Conservation (phyloP, 495 filamentous ascomycete species). For the Tuber aestivum region DNA sequence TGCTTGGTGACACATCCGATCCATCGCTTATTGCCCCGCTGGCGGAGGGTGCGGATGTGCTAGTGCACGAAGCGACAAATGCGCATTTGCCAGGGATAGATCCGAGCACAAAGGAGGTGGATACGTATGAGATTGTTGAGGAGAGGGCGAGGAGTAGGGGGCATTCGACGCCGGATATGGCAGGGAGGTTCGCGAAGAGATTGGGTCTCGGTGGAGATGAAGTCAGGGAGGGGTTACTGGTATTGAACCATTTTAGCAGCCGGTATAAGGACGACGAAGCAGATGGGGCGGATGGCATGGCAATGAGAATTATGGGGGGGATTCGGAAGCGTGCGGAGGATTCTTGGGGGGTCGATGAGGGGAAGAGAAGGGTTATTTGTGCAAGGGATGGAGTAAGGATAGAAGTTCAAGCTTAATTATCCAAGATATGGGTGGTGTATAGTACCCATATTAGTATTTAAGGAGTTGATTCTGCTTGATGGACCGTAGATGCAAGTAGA, state of each 20-base stretch:
- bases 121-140: conserved; percentile 27
- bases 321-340: conserved; percentile 26
- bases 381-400: conserved; percentile 33
- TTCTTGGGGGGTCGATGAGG: conserved; percentile 15
- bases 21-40: conserved; percentile 27
- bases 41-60: conserved; percentile 24
- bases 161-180: conserved; percentile 40
- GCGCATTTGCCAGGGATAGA: conserved; percentile 30
- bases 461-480: neutral
- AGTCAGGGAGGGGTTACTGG: conserved; percentile 13
- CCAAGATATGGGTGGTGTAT: neutral
- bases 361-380: conserved; percentile 25
- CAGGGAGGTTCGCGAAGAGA: conserved; percentile 31
- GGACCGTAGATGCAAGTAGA: neutral
- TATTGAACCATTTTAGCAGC: conserved; percentile 36
- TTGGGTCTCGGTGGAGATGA: conserved; percentile 16
- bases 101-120: conserved; percentile 22
- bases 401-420: conserved; percentile 20
- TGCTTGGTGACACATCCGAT: conserved; percentile 35
- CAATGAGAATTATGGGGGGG: conserved; percentile 23
- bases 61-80: conserved; percentile 38
- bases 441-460: neutral
- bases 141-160: conserved; percentile 22
- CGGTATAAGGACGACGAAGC: conserved; percentile 37
- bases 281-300: conserved; percentile 25